phyloP scores from a whole-genome alignment of 2,329 filamentous ascomycete species.

The Cercospora zeae-maydis region DNA sequence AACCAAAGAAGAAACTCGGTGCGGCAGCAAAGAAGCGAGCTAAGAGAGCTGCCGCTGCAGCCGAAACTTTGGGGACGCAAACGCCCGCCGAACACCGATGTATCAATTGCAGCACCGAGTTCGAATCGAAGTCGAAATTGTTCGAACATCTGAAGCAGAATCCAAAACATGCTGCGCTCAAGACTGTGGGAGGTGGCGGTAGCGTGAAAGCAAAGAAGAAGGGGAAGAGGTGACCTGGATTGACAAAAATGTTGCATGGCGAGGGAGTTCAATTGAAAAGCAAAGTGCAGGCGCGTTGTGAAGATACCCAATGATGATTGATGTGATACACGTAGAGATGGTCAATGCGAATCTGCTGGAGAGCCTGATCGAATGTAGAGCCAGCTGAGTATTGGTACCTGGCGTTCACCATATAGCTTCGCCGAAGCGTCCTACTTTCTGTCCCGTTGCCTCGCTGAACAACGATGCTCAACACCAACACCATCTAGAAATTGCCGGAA shows the following conservation, averaged over 20 bases:
- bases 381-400: no score
- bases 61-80: conserved; percentile 14
- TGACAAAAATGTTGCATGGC: neutral
- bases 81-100: conserved; percentile 60
- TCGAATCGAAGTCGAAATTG: conserved; percentile 69
- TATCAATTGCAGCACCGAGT: conserved; percentile 71
- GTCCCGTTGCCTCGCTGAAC: no score
- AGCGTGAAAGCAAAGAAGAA: conserved; percentile 29
- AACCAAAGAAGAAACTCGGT: conserved; percentile 40
- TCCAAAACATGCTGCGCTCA: conserved; percentile 47
- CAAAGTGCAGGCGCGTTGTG: neutral
- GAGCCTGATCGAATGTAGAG: no score
- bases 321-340: neutral
- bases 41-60: conserved; percentile 47
- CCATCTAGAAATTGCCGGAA: no score
- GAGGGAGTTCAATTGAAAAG: neutral
- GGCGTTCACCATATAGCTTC: no score
- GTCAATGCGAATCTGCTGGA: no score
- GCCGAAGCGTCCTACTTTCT: no score
- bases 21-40: conserved; percentile 49
- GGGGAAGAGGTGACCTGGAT: conserved; percentile 22
- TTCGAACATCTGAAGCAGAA: conserved; percentile 68
- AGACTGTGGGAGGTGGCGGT: conserved; percentile 39
- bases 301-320: conserved; percentile 1
- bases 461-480: no score